Evolutionary conservation across 2,329 filamentous ascomycete genomes (phyloP).

Genomic region (Apiospora phragmitis): DNA sequence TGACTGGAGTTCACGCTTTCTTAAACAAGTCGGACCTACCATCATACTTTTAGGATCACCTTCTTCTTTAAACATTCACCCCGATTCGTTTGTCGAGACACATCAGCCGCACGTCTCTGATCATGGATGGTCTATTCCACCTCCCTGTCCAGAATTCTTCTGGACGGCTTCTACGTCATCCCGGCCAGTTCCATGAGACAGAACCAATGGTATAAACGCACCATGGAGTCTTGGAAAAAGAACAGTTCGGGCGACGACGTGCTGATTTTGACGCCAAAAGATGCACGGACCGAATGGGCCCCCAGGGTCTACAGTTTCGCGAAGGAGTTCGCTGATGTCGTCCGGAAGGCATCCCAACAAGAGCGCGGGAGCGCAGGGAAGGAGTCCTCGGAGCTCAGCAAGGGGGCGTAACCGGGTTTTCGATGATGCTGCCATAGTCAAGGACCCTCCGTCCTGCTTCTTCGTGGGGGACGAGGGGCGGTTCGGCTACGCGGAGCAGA

Average conservation of each 20-base stretch:
- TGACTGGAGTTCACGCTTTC: neutral
- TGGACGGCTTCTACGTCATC: neutral
- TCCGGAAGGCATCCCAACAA: neutral
- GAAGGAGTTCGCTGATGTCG: neutral
- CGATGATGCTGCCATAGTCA: neutral
- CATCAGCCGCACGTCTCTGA: neutral
- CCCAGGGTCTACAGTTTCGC: neutral
- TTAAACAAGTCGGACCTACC: neutral
- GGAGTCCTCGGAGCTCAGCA: neutral
- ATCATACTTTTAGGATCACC: too few relatives aligned
- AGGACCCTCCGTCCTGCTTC: neutral
- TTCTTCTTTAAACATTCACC: too few relatives aligned
- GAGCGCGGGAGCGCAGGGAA: neutral
- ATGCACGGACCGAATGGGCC: neutral
- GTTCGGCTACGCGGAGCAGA: neutral
- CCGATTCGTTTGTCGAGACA: neutral
- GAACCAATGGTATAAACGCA: neutral
- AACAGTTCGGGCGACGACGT: neutral
- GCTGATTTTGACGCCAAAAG: neutral
- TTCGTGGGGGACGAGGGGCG: neutral
- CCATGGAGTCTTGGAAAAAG: neutral
- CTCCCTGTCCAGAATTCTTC: neutral
- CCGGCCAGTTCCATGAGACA: neutral
- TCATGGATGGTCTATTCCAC: neutral
- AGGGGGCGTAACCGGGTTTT: neutral